Percentiles rank a stretch among this genome's conserved stretches.
These are phyloP conservation scores for Pelargonium citronellum DNA, from an alignment of 441 rosid genomes.

Conservation along the genomic window DNA sequence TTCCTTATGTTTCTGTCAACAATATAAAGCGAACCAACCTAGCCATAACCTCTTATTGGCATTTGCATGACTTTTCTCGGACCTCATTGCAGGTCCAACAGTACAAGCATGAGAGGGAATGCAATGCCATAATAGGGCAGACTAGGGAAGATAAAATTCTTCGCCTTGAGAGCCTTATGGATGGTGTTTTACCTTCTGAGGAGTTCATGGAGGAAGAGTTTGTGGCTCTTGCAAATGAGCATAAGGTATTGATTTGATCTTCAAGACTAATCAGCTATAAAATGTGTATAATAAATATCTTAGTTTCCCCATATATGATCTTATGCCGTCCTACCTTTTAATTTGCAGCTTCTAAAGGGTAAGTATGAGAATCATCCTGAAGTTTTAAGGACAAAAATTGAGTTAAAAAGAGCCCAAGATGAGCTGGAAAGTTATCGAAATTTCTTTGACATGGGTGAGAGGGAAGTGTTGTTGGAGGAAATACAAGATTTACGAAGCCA, in stretches of 20 bases:
- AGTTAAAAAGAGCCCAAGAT: conserved; percentile 69
- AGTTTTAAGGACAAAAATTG: conserved; percentile 60
- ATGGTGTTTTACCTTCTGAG: conserved; percentile 78
- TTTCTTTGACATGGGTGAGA: conserved; percentile 81
- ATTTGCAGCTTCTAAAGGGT: conserved; percentile 76
- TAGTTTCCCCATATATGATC: conserved; percentile 12
- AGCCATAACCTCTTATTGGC: conserved; percentile 6
- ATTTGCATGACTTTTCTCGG: conserved; percentile 19
- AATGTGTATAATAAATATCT: background rate
- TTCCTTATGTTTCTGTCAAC: conserved; percentile 18
- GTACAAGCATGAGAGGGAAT: conserved; percentile 96
- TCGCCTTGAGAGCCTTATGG: conserved; percentile 93
- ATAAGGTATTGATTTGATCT: conserved; percentile 47
- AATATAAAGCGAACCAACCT: background rate
- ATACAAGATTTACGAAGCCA: conserved; percentile 85
- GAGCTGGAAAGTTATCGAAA: conserved; percentile 73
- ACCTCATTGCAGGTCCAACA: conserved; percentile 69
- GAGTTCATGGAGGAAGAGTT: conserved; percentile 88
- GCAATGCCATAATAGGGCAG: conserved; percentile 83
- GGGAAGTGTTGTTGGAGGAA: conserved; percentile 89
- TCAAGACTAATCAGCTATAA: background rate
- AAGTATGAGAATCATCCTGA: conserved; percentile 91
- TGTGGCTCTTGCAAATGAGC: conserved; percentile 64
- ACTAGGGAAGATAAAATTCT: conserved; percentile 89
- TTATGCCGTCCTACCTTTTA: conserved; percentile 20